Base-by-base conservation (phyloP, 75 land plant genomes). In the Cryptomeria japonica region DNA sequence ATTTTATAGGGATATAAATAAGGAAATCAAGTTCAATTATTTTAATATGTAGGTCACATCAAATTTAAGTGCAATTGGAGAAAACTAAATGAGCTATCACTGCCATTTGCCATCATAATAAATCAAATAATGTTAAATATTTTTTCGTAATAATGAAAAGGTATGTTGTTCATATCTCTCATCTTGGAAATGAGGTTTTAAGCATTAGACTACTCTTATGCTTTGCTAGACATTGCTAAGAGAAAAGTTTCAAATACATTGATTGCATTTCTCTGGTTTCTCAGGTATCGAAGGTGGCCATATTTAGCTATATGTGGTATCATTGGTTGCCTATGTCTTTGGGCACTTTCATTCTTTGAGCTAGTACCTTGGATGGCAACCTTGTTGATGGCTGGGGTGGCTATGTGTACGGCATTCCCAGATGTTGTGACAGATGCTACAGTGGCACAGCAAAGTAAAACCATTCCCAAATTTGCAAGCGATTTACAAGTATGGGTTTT, bases 381-480 rank as follows among this genome's bases (percentile, higher is more conserved):
- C 42, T 44, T 87, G 49, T 70, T 89, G 51, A 37, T 89, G 85
- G 79, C 90, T 44, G 55, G 73, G 31, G 85, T 72, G 4, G 90
- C 90, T 18, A 41, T 89, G 15, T 87, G 86, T 82, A 89, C 90
- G 3, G 89, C 90, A 44, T 89, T 89, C 86, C 90, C 90, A 41
- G 90, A 89, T 87, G 90, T 89, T 53, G 90, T 89, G 39, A 39
- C 84, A 41, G 90, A 89, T 87, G 90, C 90, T 42, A 89, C 90
- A 16, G 78, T 89, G n/a, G 90, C 90, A 87, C 90, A 89, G 85
- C 85, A 80, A 49, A 89, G 90, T 85, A 80, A 89, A 83, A 83
- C 49, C 47, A 19, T 44, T 75, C 90, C 90, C 83, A 73, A 89
- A 44, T 86, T 84, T 80, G 90, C 90, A 46, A 89, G 90, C 84